These are phyloP conservation scores for Petunia hybrid DNA, from an alignment of 305 asterid genomes.

Conservation along the genomic window DNA sequence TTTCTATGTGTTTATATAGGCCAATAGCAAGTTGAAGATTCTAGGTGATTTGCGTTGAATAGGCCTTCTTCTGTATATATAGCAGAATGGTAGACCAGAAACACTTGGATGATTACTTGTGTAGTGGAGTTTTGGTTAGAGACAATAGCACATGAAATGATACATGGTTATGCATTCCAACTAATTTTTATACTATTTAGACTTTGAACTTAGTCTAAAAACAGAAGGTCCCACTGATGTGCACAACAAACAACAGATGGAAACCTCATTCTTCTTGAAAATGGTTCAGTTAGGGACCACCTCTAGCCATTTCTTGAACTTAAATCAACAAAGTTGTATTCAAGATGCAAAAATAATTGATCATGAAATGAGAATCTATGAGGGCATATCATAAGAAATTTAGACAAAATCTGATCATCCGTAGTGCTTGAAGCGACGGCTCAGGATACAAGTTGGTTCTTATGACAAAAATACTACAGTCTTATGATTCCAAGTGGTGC, in stretches of 20 bases:
- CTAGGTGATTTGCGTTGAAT: neutral
- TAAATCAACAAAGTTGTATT: constrained; percentile 5
- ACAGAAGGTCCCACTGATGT: neutral
- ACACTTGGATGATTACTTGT: no score
- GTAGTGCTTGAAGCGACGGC: neutral
- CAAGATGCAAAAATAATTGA: neutral
- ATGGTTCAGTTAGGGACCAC: neutral
- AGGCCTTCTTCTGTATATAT: neutral
- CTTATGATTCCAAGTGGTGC: constrained; percentile 17
- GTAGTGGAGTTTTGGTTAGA: no score
- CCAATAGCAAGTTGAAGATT: neutral
- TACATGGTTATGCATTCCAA: no score
- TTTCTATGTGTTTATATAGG: neutral
- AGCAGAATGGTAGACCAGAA: neutral
- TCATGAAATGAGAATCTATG: neutral
- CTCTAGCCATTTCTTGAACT: neutral
- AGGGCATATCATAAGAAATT: neutral
- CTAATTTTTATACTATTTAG: no score
- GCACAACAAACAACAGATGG: neutral
- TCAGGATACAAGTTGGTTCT: constrained; percentile 10
- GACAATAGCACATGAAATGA: no score
- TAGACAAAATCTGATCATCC: neutral
- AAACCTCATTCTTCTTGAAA: neutral
- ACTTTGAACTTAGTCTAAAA: no score
- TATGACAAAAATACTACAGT: neutral